These are phyloP conservation scores for Chaetothyriales sp. DNA, from an alignment of 2,329 filamentous ascomycete genomes.

Conservation along the genomic window DNA sequence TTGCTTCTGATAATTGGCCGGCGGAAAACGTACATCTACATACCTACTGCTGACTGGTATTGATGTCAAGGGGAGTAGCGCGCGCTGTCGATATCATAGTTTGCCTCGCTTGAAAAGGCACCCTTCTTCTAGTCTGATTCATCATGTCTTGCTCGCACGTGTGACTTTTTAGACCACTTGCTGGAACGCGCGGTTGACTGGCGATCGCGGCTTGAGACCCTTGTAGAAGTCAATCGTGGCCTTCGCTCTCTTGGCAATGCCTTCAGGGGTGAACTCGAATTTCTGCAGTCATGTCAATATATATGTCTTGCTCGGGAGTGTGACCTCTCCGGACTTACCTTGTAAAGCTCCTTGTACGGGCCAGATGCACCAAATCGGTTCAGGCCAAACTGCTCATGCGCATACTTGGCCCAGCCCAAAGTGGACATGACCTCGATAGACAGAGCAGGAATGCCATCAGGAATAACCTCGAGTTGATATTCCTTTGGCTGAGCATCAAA, in stretches of 20 bases:
- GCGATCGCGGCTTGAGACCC: slow-evolving; percentile 81
- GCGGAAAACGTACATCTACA: neutral
- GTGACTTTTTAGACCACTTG: slow-evolving; percentile 60
- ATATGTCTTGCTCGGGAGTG: slow-evolving; percentile 3
- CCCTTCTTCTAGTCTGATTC: neutral
- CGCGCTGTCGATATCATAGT: neutral
- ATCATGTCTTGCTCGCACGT: neutral
- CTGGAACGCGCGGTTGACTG: slow-evolving; percentile 93
- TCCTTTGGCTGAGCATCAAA: slow-evolving; percentile 91
- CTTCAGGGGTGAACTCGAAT: slow-evolving; percentile 98
- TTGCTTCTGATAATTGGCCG: neutral
- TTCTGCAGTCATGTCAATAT: slow-evolving; percentile 47
- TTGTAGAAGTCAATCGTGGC: slow-evolving; percentile 97
- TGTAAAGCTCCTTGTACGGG: slow-evolving; percentile 95
- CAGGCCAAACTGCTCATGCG: slow-evolving; percentile 97
- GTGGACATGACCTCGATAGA: slow-evolving; percentile 95
- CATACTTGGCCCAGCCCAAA: slow-evolving; percentile 97
- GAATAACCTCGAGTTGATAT: slow-evolving; percentile 82
- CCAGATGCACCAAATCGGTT: slow-evolving; percentile 98
- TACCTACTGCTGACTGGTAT: neutral
- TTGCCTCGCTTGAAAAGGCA: neutral
- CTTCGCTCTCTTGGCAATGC: slow-evolving; percentile 83
- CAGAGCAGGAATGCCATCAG: slow-evolving; percentile 82
- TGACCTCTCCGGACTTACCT: slow-evolving; percentile 38
- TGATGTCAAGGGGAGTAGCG: neutral